These are phyloP conservation scores for Digitaria exilis DNA, from an alignment of 202 grass and related monocot species.

Conservation along the genomic window DNA sequence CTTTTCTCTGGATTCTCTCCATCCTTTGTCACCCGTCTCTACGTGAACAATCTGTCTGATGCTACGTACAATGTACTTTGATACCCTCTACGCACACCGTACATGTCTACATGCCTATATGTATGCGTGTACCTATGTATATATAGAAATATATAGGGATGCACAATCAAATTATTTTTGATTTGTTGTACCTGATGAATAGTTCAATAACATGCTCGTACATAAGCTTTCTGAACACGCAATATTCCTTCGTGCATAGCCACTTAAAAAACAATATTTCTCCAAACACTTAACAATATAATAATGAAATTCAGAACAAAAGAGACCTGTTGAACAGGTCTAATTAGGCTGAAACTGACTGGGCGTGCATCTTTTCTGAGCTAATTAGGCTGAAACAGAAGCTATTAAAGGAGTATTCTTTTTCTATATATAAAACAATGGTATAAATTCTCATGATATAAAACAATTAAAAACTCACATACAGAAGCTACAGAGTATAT, in stretches of 20 bases:
- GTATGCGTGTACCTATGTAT: not conserved
- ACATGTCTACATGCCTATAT: not conserved
- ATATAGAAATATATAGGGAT: no score
- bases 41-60: slow-evolving; percentile 24
- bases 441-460: no score
- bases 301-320: not conserved
- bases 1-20: slow-evolving; percentile 62
- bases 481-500: not conserved
- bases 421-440: not conserved
- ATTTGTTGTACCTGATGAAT: not conserved
- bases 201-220: not conserved
- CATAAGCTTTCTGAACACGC: not conserved
- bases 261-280: no score
- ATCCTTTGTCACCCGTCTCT: not conserved
- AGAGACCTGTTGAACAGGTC: not conserved
- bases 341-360: not conserved
- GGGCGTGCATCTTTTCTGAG: not conserved
- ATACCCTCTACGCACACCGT: not conserved
- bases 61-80: slow-evolving; percentile 16
- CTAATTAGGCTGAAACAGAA: not conserved
- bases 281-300: no score
- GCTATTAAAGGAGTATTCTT: not conserved
- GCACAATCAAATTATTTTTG: not conserved
- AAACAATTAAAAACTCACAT: no score
- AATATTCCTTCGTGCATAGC: not conserved